A percentile compares a stretch with the other conserved stretches of the same genome.
These are phyloP conservation scores for Peltaster fructicola DNA, from an alignment of 2,329 filamentous ascomycete genomes.

Conservation along the genomic window DNA sequence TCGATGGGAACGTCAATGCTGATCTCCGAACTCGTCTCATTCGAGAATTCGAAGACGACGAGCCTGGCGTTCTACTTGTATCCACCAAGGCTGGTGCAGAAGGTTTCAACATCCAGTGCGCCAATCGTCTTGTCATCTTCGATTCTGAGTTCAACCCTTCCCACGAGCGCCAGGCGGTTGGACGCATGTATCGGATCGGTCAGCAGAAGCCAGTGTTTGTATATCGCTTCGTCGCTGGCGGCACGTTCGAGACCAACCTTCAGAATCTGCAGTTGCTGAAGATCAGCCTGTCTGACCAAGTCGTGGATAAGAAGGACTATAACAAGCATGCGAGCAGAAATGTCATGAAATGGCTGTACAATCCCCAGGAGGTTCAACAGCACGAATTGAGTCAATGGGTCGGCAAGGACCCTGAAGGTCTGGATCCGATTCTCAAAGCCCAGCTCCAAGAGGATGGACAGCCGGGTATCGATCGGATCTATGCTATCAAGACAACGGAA, in stretches of 20 bases:
- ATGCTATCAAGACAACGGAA: constrained; percentile 17
- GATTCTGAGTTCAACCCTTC: constrained; percentile 70
- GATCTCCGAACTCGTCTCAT: constrained; percentile 42
- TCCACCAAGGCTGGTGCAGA: constrained; percentile 69
- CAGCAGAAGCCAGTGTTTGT: constrained; percentile 68
- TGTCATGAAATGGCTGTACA: constrained; percentile 37
- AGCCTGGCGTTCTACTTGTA: constrained; percentile 50
- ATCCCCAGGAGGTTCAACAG: constrained; percentile 35
- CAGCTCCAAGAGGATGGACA: constrained; percentile 42
- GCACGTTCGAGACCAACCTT: constrained; percentile 61
- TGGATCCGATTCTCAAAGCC: constrained; percentile 43
- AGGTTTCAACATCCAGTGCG: constrained; percentile 67
- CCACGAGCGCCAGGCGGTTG: constrained; percentile 72
- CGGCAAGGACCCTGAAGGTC: constrained; percentile 41
- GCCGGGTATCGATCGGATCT: constrained; percentile 17
- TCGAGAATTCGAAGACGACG: constrained; percentile 49
- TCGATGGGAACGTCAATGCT: constrained; percentile 50
- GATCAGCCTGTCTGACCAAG: constrained; percentile 56
- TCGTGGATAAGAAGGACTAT: constrained; percentile 70
- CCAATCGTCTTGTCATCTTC: constrained; percentile 73
- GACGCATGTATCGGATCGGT: constrained; percentile 69
- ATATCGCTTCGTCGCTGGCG: constrained; percentile 62
- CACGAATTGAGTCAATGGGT: constrained; percentile 30
- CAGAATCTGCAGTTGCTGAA: constrained; percentile 69
- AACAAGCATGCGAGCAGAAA: constrained; percentile 44